These are phyloP conservation scores for Fusarium sp. DNA, from an alignment of 2,329 filamentous ascomycete species.

Conservation along the genomic window DNA sequence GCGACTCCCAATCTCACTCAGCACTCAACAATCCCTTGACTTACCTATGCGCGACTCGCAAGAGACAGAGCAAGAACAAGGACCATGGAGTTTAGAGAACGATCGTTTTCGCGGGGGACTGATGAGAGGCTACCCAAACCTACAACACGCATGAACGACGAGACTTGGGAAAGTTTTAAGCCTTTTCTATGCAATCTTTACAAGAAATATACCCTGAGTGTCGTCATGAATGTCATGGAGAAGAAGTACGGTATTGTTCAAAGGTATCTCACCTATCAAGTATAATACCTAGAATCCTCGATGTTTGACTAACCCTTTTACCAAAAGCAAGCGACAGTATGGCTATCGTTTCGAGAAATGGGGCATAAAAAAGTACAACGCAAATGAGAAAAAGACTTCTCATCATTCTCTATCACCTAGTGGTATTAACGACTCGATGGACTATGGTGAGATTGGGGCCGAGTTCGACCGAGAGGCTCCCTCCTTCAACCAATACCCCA, in stretches of 20 bases:
- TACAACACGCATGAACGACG: constrained; percentile 36
- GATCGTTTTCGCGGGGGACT: constrained; percentile 4
- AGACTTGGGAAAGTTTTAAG: constrained; percentile 33
- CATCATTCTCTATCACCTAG: background rate
- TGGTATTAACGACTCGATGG: constrained; percentile 2
- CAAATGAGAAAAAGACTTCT: constrained; percentile 23
- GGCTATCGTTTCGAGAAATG: constrained; percentile 43
- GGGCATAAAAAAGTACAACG: constrained; percentile 40
- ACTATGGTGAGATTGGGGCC: background rate
- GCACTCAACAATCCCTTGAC: background rate
- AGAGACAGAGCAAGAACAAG: background rate
- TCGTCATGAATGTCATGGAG: constrained; percentile 34
- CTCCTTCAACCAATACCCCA: background rate
- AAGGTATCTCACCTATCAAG: constrained; percentile 25
- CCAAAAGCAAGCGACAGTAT: constrained; percentile 42
- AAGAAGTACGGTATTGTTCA: constrained; percentile 22
- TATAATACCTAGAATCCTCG: background rate
- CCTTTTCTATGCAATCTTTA: constrained; percentile 32
- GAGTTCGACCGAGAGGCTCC: background rate
- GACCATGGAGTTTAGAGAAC: constrained; percentile 17
- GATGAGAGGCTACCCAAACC: constrained; percentile 23
- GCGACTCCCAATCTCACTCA: background rate
- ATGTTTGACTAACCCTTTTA: background rate
- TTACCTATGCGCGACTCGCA: background rate
- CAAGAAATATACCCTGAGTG: constrained; percentile 28